Percentiles rank a stretch among this genome's conserved stretches.
Evolutionary conservation across 2,329 filamentous ascomycete species (phyloP).

Genomic region (Spiromastix sp.): DNA sequence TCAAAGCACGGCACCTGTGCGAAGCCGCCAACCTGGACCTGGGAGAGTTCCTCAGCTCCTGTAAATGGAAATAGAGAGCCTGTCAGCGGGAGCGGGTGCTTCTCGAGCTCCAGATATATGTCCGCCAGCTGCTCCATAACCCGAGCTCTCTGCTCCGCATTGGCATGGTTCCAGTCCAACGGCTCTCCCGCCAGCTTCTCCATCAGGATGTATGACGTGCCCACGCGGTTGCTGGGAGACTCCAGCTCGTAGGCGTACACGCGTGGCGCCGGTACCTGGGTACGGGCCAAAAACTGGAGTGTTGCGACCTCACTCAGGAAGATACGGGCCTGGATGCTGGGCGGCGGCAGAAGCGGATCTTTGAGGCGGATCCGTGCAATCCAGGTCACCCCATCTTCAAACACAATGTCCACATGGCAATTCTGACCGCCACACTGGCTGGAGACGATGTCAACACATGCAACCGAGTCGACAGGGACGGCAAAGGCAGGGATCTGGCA

Average conservation of each 20-base stretch:
- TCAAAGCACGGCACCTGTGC: slow-evolving; percentile 1
- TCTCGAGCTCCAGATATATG: slow-evolving; percentile 3
- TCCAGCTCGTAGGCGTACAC: slow-evolving; percentile 1
- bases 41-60: neutral
- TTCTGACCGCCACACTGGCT: neutral
- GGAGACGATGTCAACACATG: neutral
- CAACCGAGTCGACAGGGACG: neutral
- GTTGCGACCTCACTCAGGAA: slow-evolving; percentile 4
- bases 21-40: slow-evolving; percentile 2
- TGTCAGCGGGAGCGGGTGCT: slow-evolving; percentile 2
- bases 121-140: slow-evolving; percentile 4
- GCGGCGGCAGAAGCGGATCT: slow-evolving; percentile 1
- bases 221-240: neutral
- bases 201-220: slow-evolving; percentile 2
- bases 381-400: slow-evolving; percentile 4
- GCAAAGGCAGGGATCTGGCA: slow-evolving; percentile 3
- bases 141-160: neutral
- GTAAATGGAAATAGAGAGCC: slow-evolving; percentile 2
- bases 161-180: slow-evolving; percentile 3
- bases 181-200: slow-evolving; percentile 2
- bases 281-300: slow-evolving; percentile 3
- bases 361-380: slow-evolving; percentile 3
- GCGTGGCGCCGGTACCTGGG: slow-evolving; percentile 1
- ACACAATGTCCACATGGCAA: slow-evolving; percentile 4
- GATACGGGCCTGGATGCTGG: slow-evolving; percentile 1